Base-by-base conservation (phyloP, 345 rosid species). In the Gossypium mustelinum region DNA sequence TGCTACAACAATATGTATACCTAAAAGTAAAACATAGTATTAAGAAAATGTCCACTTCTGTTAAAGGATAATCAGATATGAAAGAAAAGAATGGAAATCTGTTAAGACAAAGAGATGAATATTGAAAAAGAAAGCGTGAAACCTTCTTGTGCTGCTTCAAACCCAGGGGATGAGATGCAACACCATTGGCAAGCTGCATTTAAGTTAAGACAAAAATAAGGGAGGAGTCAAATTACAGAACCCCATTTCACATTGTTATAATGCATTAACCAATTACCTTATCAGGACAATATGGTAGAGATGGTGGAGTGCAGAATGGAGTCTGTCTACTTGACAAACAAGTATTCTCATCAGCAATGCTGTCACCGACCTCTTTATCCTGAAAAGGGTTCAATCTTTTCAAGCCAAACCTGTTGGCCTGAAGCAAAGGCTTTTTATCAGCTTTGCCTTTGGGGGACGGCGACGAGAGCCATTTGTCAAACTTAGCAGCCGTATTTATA, bases 261-360 rank as follows among this genome's bases (percentile, higher is more conserved):
- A 65, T 13, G n/a, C n/a, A 24, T 16, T 16, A 17, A 24, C 43
- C 17, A 79, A 74, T 73, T 80, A 93, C 99, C 93, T 80, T 88
- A 78, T 82, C 85, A 51, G 85, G 84, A 73, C 80, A 73, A 80
- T 82, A 88, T 45, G 90, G 86, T 34, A 90, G 85, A 50, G 98
- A 95, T 11, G 98, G 97, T 12, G 97, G 99, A 75, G 99, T 95
- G 73, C 84, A 82, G 78, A 95, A 93, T 58, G 99, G 99, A 88
- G 96, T 91, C 72, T 79, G 94, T 68, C 77, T 85, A 77, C 79
- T 83, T 76, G 86, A 75, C 65, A 66, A 68, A 34, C 73, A 58
- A 34, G 62, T 45, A 66, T 64, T 79, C 22, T 22, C 76, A 24
- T 77, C 76, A 18, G 73, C 59, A 55, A 20, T 22, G 43, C 74